Evolutionary conservation across 2,329 filamentous ascomycete species (phyloP), one percentile per base, ranked within the genome.

Genomic region (Fusarium miscanthi): DNA sequence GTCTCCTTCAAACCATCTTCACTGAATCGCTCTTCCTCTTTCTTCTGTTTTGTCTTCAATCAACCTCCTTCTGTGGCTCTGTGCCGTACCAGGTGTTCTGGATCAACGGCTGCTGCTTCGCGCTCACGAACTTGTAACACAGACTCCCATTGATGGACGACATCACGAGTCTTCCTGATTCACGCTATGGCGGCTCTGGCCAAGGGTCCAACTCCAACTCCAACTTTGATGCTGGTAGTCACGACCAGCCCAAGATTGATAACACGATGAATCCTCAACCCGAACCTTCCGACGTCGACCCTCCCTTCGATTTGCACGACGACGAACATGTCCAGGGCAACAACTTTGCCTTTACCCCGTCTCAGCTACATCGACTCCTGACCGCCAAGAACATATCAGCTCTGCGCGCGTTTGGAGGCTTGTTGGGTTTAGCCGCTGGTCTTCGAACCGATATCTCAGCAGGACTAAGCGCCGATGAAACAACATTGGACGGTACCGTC

Each of bases 331-430:
- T 77, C 23, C 69, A 76, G 16, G 72, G 73, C 61, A 87, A 86
- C 74, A 83, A 81, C 11, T 89, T 89, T 66, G 87, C 86, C 17
- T 89, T 89, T 65, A 84, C 85, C 1, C 85, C 87, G 4, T 83
- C 83, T 8, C 87, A 89, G 63, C 80, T 89, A 6, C 86, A 86
- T 76, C 87, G 86, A 63, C 83, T 89, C 37, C 75, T 88, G 35
- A 86, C 84, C n/a, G 83, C 85, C 30, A 86, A 87, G 59, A 86
- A 81, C 23, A 79, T 87, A 11, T 64, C 82, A 13, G 86, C 85
- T 16, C 85, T 87, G 40, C 82, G 84, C 53, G 85, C 84, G 21
- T 82, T 89, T 67, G 87, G 87, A n/a, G 87, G 87, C 21, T 75
- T 89, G 17, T 74, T 79, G 13, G 88, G 87, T n/a, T 82, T 89